A percentile compares a stretch with the other conserved stretches of the same genome.
phyloP scores from a whole-genome alignment of 768 basidiomycete genomes.

The Amanita jacksonii region DNA sequence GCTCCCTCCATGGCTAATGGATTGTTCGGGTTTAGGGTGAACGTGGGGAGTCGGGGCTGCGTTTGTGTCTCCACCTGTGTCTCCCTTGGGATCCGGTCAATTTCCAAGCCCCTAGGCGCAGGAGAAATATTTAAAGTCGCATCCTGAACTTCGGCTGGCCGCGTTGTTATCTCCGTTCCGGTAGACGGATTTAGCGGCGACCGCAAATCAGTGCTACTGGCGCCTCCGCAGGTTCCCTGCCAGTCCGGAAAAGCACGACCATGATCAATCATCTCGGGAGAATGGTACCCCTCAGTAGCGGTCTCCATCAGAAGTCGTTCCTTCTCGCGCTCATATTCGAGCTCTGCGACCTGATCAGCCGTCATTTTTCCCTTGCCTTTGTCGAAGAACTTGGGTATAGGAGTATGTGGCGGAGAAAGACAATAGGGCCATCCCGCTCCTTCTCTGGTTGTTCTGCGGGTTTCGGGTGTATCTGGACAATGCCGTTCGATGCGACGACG shows the following conservation, averaged over 20 bases:
- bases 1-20: background rate
- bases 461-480: background rate
- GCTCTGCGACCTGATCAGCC: constrained; percentile 9
- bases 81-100: too few species aligned
- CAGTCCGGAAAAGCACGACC: too few species aligned
- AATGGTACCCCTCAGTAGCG: background rate
- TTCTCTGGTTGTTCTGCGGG: background rate
- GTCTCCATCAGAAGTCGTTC: background rate
- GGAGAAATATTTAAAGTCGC: too few species aligned
- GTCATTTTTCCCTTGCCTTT: constrained; percentile 15
- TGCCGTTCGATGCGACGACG: constrained; percentile 4
- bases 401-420: constrained; percentile 1
- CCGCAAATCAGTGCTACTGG: too few species aligned
- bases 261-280: too few species aligned
- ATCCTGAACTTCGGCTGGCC: too few species aligned
- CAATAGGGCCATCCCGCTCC: background rate
- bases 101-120: too few species aligned
- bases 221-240: too few species aligned
- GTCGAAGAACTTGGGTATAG: constrained; percentile 3
- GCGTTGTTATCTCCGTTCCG: too few species aligned
- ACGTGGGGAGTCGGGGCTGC: too few species aligned
- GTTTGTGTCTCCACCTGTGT: too few species aligned
- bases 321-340: constrained; percentile 2
- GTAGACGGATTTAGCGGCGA: too few species aligned
- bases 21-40: background rate